phyloP scores from a whole-genome alignment of 495 filamentous ascomycete genomes.

The Penicillium lividum region DNA sequence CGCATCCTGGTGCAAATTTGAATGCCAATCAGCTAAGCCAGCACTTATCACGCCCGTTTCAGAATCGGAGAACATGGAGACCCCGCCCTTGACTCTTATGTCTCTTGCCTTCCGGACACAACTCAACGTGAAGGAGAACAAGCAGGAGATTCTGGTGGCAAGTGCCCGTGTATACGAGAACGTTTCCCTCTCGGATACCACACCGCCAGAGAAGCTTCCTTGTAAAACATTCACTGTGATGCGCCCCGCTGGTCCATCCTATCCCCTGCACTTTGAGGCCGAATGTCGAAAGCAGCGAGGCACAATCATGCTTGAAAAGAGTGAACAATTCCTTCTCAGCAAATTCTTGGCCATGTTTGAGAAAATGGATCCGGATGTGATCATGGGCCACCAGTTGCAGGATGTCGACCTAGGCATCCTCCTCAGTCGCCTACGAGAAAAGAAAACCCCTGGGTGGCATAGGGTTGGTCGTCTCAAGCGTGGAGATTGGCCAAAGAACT shows the following conservation, averaged over 20 bases:
- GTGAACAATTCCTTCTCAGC: slow-evolving; percentile 77
- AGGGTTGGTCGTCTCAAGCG: slow-evolving; percentile 84
- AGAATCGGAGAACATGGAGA: slow-evolving; percentile 75
- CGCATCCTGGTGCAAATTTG: slow-evolving; percentile 94
- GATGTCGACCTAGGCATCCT: slow-evolving; percentile 94
- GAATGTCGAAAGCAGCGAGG: slow-evolving; percentile 70
- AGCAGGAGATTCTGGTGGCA: slow-evolving; percentile 89
- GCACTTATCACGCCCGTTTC: slow-evolving; percentile 65
- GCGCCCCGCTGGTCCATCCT: slow-evolving; percentile 72
- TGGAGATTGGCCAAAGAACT: slow-evolving; percentile 81
- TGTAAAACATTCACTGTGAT: slow-evolving; percentile 91
- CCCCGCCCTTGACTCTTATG: slow-evolving; percentile 90
- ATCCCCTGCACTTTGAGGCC: slow-evolving; percentile 82
- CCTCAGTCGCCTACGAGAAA: slow-evolving; percentile 82
- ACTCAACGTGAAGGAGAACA: slow-evolving; percentile 91
- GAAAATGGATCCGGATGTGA: slow-evolving; percentile 85
- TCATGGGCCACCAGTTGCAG: slow-evolving; percentile 94
- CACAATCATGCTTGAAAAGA: slow-evolving; percentile 74
- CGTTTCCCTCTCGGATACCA: slow-evolving; percentile 83
- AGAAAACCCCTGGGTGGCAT: slow-evolving; percentile 90
- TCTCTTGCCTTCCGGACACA: slow-evolving; percentile 85
- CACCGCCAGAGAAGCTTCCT: slow-evolving; percentile 80
- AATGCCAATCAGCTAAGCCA: slow-evolving; percentile 78
- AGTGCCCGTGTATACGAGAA: slow-evolving; percentile 92
- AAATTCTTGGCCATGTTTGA: slow-evolving; percentile 88